These are phyloP conservation scores for Flaveria linearis DNA, from an alignment of 129 eudicot genomes.

Conservation along the genomic window DNA sequence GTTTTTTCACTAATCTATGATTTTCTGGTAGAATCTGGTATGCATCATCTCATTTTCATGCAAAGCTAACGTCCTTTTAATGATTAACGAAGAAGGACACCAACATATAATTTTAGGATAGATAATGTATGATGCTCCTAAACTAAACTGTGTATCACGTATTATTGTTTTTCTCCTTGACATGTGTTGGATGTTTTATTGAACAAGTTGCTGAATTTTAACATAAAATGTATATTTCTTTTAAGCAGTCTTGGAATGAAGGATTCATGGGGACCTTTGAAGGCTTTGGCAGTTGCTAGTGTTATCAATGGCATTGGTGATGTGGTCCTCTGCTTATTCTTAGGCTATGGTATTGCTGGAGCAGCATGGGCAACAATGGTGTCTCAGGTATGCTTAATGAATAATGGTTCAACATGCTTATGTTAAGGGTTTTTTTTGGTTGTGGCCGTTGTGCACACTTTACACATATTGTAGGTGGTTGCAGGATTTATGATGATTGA, in stretches of 20 bases:
- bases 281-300: constrained; percentile 87
- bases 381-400: constrained; percentile 61
- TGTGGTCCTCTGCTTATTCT: constrained; percentile 63
- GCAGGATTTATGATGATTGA: constrained; percentile 92
- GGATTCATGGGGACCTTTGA: constrained; percentile 96
- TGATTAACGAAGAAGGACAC: neutral
- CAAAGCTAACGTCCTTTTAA: neutral
- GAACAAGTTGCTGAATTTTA: constrained; percentile 19
- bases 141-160: neutral
- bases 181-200: neutral
- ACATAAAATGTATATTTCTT: neutral
- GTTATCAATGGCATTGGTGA: constrained; percentile 86
- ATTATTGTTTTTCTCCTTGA: neutral
- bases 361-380: constrained; percentile 99
- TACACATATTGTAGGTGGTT: constrained; percentile 60
- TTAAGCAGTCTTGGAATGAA: constrained; percentile 90
- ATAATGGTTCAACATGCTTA: constrained; percentile 1
- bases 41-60: neutral
- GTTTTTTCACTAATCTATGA: constrained; percentile 24
- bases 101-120: neutral
- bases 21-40: constrained; percentile 19
- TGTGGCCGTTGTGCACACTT: constrained; percentile 23
- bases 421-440: constrained; percentile 1
- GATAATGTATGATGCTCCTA: neutral
- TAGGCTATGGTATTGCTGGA: constrained; percentile 91